phyloP scores from a whole-genome alignment of 257 asterid genomes.

The Nicotiana noctiflora region DNA sequence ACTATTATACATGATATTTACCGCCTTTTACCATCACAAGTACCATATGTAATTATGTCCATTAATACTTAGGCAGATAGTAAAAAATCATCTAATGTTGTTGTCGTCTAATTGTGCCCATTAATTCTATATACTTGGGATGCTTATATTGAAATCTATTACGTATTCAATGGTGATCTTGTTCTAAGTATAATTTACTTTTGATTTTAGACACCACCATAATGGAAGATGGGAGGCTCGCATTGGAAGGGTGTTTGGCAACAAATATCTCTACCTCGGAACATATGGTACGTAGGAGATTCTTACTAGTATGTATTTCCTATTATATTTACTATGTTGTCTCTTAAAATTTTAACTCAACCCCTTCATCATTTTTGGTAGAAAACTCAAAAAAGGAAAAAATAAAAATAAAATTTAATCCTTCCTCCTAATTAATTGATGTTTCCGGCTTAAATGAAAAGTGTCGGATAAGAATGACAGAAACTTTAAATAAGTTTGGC shows the following conservation, averaged over 20 bases:
- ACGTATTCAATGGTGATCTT: not conserved
- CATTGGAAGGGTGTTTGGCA: conserved; percentile 91
- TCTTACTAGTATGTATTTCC: not conserved
- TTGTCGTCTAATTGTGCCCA: too few relatives aligned
- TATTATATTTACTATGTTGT: not conserved
- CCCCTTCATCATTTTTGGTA: not conserved
- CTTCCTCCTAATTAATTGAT: not conserved
- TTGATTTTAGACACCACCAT: conserved; percentile 67
- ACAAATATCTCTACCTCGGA: conserved; percentile 93
- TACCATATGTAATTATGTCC: not conserved
- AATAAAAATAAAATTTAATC: not conserved
- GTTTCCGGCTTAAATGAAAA: not conserved
- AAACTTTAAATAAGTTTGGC: not conserved
- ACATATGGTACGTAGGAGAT: conserved; percentile 62
- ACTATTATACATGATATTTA: too few relatives aligned
- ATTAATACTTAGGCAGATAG: not conserved
- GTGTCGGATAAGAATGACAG: not conserved
- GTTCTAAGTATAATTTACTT: not conserved
- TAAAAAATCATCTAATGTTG: not conserved
- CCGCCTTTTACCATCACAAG: not conserved
- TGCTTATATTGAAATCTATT: too few relatives aligned
- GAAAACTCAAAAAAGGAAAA: not conserved
- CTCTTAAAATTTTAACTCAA: not conserved
- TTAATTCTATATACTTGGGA: too few relatives aligned
- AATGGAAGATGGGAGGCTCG: conserved; percentile 99